Evolutionary conservation across 148 eudicot species (phyloP).

Genomic region (Persicaria maculosa): DNA sequence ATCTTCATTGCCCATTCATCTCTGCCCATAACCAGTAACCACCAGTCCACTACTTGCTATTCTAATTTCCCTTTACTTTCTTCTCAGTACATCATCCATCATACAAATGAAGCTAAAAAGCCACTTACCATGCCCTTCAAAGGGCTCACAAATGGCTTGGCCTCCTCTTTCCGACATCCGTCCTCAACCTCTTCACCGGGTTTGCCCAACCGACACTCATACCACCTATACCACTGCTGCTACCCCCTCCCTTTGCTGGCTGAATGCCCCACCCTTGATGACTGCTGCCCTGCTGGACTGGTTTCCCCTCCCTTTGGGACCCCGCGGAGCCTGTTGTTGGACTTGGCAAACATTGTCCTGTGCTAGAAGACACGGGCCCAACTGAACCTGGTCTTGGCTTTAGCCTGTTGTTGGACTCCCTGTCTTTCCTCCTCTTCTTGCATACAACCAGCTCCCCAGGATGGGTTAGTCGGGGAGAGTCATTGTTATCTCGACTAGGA

Average conservation of each 20-base stretch:
- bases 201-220: constrained; percentile 74
- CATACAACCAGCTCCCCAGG: constrained; percentile 93
- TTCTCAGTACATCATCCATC: neutral
- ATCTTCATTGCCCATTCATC: constrained; percentile 3
- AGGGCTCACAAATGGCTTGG: constrained; percentile 56
- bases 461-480: constrained; percentile 47
- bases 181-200: constrained; percentile 83
- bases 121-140: neutral
- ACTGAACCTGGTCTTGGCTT: constrained; percentile 48
- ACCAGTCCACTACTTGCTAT: neutral
- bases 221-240: constrained; percentile 33
- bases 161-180: constrained; percentile 73
- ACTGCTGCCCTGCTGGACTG: constrained; percentile 22
- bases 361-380: constrained; percentile 67
- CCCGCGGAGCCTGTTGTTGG: constrained; percentile 53
- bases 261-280: constrained; percentile 48
- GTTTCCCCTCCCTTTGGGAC: constrained; percentile 30
- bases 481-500: constrained; percentile 35
- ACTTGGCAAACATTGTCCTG: constrained; percentile 52
- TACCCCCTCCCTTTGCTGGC: constrained; percentile 38
- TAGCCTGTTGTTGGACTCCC: constrained; percentile 46
- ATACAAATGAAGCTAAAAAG: neutral
- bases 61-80: neutral
- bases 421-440: constrained; percentile 87
- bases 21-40: constrained; percentile 3